Conservation (phyloP, 2,329 filamentous ascomycete genomes). For the Paecilomyces variotii region DNA sequence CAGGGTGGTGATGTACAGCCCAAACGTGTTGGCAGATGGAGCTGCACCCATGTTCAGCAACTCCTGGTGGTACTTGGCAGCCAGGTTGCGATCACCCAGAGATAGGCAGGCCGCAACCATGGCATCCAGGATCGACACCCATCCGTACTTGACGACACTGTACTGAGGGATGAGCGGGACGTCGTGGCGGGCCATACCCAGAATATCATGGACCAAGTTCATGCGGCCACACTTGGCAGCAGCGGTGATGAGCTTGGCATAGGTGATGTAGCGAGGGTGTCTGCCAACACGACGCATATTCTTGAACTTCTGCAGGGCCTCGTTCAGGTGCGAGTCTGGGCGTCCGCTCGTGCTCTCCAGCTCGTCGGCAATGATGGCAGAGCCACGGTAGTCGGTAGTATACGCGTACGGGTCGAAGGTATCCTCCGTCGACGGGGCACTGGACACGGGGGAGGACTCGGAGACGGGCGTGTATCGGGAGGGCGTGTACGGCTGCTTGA, state of each 20-base stretch:
- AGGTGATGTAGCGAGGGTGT: conserved; percentile 91
- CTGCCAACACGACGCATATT: conserved; percentile 89
- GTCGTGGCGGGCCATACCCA: conserved; percentile 81
- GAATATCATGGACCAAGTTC: conserved; percentile 74
- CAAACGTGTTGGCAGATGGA: conserved; percentile 94
- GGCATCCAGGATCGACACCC: conserved; percentile 91
- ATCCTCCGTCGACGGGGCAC: conserved; percentile 62
- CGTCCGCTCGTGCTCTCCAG: conserved; percentile 73
- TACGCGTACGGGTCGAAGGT: conserved; percentile 84
- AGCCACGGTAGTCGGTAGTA: conserved; percentile 88
- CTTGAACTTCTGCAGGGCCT: conserved; percentile 74
- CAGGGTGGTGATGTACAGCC: conserved; percentile 96
- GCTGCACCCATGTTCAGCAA: conserved; percentile 82
- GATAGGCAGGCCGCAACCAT: conserved; percentile 92
- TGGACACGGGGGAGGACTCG: conserved; percentile 45
- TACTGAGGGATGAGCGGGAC: conserved; percentile 80
- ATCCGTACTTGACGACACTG: conserved; percentile 82
- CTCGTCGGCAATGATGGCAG: conserved; percentile 79
- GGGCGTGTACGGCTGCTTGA: conserved; percentile 40
- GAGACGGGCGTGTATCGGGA: conserved; percentile 33
- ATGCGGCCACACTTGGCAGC: conserved; percentile 79
- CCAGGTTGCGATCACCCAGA: conserved; percentile 69
- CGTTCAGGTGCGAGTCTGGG: conserved; percentile 64
- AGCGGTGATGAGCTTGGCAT: conserved; percentile 87
- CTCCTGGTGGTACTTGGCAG: conserved; percentile 84